A percentile compares a stretch with the other conserved stretches of the same genome.
Conservation (phyloP, 2,329 filamentous ascomycete genomes). For the Davidsoniella virescens region DNA sequence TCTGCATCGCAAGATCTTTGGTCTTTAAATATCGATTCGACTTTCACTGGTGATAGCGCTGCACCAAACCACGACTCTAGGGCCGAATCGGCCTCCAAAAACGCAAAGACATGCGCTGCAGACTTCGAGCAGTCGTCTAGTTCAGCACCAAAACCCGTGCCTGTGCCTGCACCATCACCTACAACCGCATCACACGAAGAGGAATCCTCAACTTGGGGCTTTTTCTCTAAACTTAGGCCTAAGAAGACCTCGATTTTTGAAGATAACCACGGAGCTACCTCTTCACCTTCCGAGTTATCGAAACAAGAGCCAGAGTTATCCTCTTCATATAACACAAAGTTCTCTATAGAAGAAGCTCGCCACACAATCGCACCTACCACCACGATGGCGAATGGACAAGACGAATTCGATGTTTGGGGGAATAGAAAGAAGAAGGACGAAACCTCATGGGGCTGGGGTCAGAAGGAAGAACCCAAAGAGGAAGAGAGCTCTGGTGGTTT, state of each 20-base stretch:
- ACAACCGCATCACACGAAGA: conserved; percentile 2
- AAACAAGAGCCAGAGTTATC: conserved; percentile 6
- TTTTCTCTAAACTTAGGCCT: conserved; percentile 7
- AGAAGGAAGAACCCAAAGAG: conserved; percentile 5
- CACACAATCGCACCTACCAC: not conserved
- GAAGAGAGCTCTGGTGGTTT: conserved; percentile 7
- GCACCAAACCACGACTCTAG: conserved; percentile 2
- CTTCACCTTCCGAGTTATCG: conserved; percentile 9
- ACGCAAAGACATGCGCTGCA: not conserved
- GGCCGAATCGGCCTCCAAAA: conserved; percentile 2
- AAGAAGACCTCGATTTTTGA: conserved; percentile 5
- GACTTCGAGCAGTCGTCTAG: not conserved
- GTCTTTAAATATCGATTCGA: not conserved
- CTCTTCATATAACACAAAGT: conserved; percentile 6
- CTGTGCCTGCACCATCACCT: conserved; percentile 3
- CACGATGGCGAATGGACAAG: not conserved
- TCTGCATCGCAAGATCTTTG: conserved; percentile 17
- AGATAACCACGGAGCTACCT: conserved; percentile 3
- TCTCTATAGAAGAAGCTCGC: conserved; percentile 7
- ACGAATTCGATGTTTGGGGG: not conserved
- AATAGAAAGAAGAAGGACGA: conserved; percentile 4
- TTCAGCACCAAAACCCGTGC: not conserved
- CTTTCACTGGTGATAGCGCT: not conserved
- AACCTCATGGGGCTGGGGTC: conserved; percentile 6
- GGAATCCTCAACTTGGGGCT: conserved; percentile 1